phyloP scores from a whole-genome alignment of 345 rosid species.

The Excoecaria agallocha region DNA sequence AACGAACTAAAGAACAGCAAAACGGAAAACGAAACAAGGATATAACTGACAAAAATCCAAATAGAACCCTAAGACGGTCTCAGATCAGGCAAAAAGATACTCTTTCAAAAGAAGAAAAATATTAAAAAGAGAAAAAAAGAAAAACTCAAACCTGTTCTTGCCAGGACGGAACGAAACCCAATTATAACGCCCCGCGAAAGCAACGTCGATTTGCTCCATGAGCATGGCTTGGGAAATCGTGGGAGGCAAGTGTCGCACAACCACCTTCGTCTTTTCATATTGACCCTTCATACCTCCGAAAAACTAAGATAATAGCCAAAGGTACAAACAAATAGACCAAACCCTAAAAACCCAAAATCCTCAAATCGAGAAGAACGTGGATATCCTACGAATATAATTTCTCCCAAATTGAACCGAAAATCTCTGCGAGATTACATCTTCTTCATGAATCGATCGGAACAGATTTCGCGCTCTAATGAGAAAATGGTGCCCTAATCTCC shows the following conservation, averaged over 20 bases:
- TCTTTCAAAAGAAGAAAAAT: neutral
- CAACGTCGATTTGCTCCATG: constrained; percentile 52
- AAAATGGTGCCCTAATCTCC: constrained; percentile 17
- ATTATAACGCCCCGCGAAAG: constrained; percentile 54
- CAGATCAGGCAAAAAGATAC: neutral
- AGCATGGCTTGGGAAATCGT: constrained; percentile 46
- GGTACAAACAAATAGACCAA: constrained; percentile 14
- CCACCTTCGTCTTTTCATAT: constrained; percentile 68
- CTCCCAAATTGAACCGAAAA: constrained; percentile 10
- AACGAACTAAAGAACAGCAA: neutral
- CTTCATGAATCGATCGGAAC: constrained; percentile 13
- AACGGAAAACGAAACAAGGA: neutral
- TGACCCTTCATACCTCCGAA: constrained; percentile 45
- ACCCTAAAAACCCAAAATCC: constrained; percentile 32
- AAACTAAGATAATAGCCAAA: neutral
- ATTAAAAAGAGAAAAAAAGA: neutral
- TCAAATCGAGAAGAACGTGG: constrained; percentile 6
- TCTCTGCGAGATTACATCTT: constrained; percentile 37
- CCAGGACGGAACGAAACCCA: constrained; percentile 66
- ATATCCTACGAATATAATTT: neutral
- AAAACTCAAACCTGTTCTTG: constrained; percentile 50
- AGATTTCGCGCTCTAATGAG: constrained; percentile 15
- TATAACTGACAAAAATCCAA: neutral
- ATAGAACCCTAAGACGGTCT: neutral
- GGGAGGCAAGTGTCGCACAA: constrained; percentile 72